These are phyloP conservation scores for Ophiostoma fasciatum DNA, from an alignment of 2,329 filamentous ascomycete genomes.

Conservation along the genomic window DNA sequence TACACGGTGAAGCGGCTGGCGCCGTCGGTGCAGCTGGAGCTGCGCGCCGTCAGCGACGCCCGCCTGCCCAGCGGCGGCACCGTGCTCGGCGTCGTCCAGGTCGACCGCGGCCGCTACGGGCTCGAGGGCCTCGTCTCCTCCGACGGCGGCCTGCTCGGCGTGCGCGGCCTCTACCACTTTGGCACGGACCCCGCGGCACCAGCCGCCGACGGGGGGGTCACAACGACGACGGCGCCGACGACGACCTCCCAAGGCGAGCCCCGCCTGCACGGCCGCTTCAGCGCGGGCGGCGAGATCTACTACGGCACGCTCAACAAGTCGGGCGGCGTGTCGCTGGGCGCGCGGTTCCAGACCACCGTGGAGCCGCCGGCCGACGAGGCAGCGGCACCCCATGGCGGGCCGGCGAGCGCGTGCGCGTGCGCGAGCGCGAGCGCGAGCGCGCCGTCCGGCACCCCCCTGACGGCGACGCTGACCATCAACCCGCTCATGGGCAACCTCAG, in stretches of 20 bases:
- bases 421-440: constrained; percentile 43
- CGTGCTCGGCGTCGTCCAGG: constrained; percentile 57
- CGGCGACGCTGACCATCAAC: constrained; percentile 83
- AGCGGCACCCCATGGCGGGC: too few relatives aligned
- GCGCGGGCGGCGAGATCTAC: constrained; percentile 83
- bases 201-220: constrained; percentile 13
- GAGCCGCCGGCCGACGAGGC: neutral
- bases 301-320: constrained; percentile 93
- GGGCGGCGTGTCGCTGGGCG: constrained; percentile 75
- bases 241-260: constrained; percentile 17
- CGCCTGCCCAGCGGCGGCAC: constrained; percentile 62
- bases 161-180: constrained; percentile 89
- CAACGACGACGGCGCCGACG: constrained; percentile 8
- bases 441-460: constrained; percentile 76
- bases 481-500: constrained; percentile 89
- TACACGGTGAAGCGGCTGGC: constrained; percentile 67
- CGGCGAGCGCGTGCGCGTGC: too few relatives aligned
- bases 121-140: constrained; percentile 85
- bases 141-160: constrained; percentile 75
- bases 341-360: constrained; percentile 62
- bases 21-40: constrained; percentile 61
- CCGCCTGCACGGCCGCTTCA: constrained; percentile 62
- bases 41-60: constrained; percentile 64
- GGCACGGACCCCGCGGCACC: constrained; percentile 55
- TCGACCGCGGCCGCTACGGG: constrained; percentile 76